Conservation (phyloP, 495 filamentous ascomycete genomes). For the Talaromyces trachyspermus region DNA sequence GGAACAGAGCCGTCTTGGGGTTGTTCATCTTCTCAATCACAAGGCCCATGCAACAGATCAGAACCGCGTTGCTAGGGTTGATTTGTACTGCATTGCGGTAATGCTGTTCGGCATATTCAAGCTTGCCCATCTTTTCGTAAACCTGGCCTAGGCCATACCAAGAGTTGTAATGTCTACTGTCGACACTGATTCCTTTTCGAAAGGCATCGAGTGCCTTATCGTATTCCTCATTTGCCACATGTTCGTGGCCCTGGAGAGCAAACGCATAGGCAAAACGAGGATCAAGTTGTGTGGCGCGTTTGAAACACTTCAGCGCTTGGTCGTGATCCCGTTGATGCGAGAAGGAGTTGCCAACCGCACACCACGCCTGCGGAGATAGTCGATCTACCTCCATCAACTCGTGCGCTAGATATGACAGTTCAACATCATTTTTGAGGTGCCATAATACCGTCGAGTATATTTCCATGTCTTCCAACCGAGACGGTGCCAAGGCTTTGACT, state of each 20-base stretch:
- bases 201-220: constrained; percentile 87
- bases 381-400: constrained; percentile 79
- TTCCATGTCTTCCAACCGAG: constrained; percentile 87
- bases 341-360: constrained; percentile 88
- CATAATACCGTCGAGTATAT: constrained; percentile 96
- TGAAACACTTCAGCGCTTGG: constrained; percentile 90
- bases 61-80: constrained; percentile 83
- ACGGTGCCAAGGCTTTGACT: constrained; percentile 66
- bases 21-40: constrained; percentile 84
- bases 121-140: constrained; percentile 91
- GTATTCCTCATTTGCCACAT: constrained; percentile 93
- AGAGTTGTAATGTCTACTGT: constrained; percentile 89
- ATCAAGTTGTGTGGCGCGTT: constrained; percentile 82
- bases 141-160: constrained; percentile 94
- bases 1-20: constrained; percentile 62
- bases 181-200: constrained; percentile 71
- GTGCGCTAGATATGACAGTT: constrained; percentile 86
- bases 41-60: constrained; percentile 84
- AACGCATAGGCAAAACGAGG: constrained; percentile 91
- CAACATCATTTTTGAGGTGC: constrained; percentile 87
- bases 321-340: constrained; percentile 94
- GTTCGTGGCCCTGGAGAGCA: constrained; percentile 92
- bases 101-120: constrained; percentile 81
- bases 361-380: constrained; percentile 90
- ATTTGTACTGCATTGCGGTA: constrained; percentile 79